A percentile compares a stretch with the other conserved stretches of the same genome.
phyloP scores from a whole-genome alignment of 768 basidiomycete genomes.

The Coprinellus micaceus region DNA sequence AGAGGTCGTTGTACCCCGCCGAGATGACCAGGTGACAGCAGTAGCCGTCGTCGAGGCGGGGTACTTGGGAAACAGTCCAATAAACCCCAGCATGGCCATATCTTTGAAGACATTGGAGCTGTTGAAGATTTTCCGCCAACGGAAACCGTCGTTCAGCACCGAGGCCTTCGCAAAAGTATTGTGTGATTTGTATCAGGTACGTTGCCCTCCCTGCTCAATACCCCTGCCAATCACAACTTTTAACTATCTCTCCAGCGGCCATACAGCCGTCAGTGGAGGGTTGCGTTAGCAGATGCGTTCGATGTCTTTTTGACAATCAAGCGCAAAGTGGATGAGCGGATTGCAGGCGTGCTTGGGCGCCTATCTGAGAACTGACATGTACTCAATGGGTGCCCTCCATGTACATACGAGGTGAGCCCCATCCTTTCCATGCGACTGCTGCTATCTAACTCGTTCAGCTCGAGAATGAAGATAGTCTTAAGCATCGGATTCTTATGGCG shows the following conservation, averaged over 20 bases:
- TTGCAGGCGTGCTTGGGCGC: conserved; percentile 10
- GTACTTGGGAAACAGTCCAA: background rate
- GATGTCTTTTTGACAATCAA: background rate
- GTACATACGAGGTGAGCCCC: conserved; percentile 14
- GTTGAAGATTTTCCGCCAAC: background rate
- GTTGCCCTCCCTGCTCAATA: background rate
- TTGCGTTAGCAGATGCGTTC: background rate
- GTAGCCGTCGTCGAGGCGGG: background rate
- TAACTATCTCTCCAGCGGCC: background rate
- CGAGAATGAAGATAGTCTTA: conserved; percentile 18
- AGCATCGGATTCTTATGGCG: conserved; percentile 18
- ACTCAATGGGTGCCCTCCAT: conserved; percentile 12
- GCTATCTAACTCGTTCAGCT: conserved; percentile 2
- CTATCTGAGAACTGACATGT: conserved; percentile 12
- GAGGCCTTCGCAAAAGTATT: conserved; percentile 27
- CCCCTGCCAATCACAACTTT: background rate
- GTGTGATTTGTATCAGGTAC: conserved; percentile 25
- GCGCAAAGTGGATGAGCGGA: background rate
- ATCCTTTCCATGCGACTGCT: background rate
- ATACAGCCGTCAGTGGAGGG: background rate
- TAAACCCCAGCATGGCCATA: background rate
- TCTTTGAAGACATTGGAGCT: background rate
- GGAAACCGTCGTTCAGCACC: conserved; percentile 14
- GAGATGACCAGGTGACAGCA: background rate
- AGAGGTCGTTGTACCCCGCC: background rate